phyloP scores from a whole-genome alignment of 768 basidiomycete species.

The Lepiota subincarnata region DNA sequence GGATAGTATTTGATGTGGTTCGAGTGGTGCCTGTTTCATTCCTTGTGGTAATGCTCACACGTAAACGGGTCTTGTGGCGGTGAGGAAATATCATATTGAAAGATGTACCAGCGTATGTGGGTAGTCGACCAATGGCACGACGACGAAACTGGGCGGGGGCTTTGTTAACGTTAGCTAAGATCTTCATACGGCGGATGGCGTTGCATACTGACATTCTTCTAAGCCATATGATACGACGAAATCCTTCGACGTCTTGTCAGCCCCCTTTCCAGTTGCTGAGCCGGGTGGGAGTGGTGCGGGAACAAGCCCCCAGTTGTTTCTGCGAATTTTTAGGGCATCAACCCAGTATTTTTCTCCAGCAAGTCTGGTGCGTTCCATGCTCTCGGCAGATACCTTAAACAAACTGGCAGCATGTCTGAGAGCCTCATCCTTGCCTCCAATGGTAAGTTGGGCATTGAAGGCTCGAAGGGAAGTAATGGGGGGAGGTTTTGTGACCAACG shows the following conservation, averaged over 20 bases:
- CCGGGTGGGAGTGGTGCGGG: conserved; percentile 76
- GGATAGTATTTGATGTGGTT: conserved; percentile 31
- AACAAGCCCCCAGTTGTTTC: conserved; percentile 76
- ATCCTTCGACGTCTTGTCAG: conserved; percentile 77
- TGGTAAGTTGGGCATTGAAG: conserved; percentile 65
- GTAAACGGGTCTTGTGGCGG: conserved; percentile 59
- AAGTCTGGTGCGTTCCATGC: conserved; percentile 59
- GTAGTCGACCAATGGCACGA: conserved; percentile 66
- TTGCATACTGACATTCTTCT: conserved; percentile 63
- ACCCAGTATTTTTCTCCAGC: conserved; percentile 77
- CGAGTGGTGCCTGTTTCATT: conserved; percentile 23
- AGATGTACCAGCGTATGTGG: conserved; percentile 40
- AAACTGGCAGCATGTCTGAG: conserved; percentile 69
- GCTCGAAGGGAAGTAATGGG: conserved; percentile 63
- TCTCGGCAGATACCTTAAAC: conserved; percentile 65
- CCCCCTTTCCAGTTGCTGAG: conserved; percentile 66
- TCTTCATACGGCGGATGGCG: neutral
- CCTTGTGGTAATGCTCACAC: conserved; percentile 37
- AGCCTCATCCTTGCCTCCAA: conserved; percentile 80
- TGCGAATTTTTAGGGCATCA: conserved; percentile 71
- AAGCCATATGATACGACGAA: conserved; percentile 77
- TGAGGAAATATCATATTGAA: conserved; percentile 56
- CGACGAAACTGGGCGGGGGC: conserved; percentile 62
- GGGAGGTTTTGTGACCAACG: conserved; percentile 62
- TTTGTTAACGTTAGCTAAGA: conserved; percentile 24